Percentiles rank a stretch among this genome's conserved stretches.
phyloP scores from a whole-genome alignment of 108 stramenopile genomes.

The Nannochloropsis salina region DNA sequence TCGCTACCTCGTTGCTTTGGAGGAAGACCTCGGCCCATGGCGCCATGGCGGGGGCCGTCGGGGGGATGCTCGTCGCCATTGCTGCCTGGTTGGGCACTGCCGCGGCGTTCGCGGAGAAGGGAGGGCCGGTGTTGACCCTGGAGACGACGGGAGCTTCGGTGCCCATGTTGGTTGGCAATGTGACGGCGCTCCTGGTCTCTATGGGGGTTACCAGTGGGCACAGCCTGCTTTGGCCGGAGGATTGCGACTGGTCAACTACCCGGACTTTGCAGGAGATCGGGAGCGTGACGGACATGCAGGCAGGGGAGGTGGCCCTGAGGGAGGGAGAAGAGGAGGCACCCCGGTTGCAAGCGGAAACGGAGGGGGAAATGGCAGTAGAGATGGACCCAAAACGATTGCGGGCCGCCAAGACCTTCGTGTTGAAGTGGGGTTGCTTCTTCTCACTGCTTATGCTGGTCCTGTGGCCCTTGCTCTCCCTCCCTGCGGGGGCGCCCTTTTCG shows the following conservation, averaged over 20 bases:
- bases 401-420: constrained; percentile 68
- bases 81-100: constrained; percentile 69
- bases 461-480: constrained; percentile 77
- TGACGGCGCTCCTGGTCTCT: constrained; percentile 70
- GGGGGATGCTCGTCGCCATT: constrained; percentile 65
- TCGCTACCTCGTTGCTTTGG: constrained; percentile 60
- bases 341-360: constrained; percentile 60
- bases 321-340: constrained; percentile 63
- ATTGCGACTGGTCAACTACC: constrained; percentile 63
- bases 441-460: constrained; percentile 71
- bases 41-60: constrained; percentile 72
- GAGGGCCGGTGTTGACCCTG: constrained; percentile 51
- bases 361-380: constrained; percentile 63
- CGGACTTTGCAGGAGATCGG: constrained; percentile 24
- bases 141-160: constrained; percentile 57
- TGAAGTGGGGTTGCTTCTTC: constrained; percentile 66
- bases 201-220: constrained; percentile 65
- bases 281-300: constrained; percentile 28
- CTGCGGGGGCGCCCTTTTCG: constrained; percentile 70
- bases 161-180: constrained; percentile 80
- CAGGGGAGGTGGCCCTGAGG: background rate
- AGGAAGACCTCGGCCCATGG: constrained; percentile 72
- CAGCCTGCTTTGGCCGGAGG: constrained; percentile 70
- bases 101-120: constrained; percentile 53
- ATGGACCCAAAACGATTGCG: constrained; percentile 59